Evolutionary conservation across 805 yeast species (phyloP), one percentile per base, ranked within the genome.

Genomic region (Metschnikowia cubensis): DNA sequence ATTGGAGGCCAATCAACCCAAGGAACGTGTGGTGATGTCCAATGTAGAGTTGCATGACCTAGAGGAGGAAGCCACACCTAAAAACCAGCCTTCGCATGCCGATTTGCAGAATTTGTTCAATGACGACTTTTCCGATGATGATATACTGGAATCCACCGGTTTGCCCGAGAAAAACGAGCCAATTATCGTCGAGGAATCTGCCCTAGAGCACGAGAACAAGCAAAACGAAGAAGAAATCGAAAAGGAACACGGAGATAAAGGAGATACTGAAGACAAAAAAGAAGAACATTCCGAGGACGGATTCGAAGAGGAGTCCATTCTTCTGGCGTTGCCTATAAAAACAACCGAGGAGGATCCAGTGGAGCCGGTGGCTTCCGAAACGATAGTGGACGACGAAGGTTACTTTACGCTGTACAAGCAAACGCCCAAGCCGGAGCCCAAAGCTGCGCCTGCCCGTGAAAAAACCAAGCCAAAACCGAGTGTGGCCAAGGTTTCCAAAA

Each of bases 341-440:
- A 6, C 15, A 2, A 18, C 31, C 5, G 37, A 42, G 14, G 37
- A 41, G 3, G 17, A 14, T 11, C 17, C 33, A 18, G 29, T 18
- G 6, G 40, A 29, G 6, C 41, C 40, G 1, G 45, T 31, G 13
- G 47, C 50, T 11, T n/a, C 42, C 8, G 57, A 51, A 25, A 55
- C 58, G 0, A 54, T 56, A 0, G 50, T 57, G 14, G 84, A 79
- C 53, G 82, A 76, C 35, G 83, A 79, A 47, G 84, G 83, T 0
- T 80, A 71, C 56, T 63, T 76, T 20, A 74, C 77, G 0, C 73
- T 80, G 2, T 65, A 61, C 43, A 63, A 50, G 43, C 49, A 40
- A 31, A 39, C 35, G 57, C 43, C 48, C 4, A 52, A 46, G 22
- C 35, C 47, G 4, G 35, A 21, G 41, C 18, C 48, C 34, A 34